Evolutionary conservation across 31 red algal genomes (phyloP).

Genomic region (Odonthalia washingtoniensis): DNA sequence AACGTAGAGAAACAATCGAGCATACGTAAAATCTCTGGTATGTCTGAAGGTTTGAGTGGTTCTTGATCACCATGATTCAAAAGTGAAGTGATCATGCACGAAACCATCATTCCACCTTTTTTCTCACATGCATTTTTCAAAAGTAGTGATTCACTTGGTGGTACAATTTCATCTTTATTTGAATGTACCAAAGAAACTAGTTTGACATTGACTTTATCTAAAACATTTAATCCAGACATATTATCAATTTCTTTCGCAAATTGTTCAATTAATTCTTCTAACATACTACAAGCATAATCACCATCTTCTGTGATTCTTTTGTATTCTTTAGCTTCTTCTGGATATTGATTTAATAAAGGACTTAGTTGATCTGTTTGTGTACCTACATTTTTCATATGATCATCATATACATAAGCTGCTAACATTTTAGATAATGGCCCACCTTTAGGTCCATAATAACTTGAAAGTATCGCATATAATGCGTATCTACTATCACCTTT

Average conservation of each 20-base stretch:
- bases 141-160: slow-evolving; percentile 36
- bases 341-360: slow-evolving; percentile 27
- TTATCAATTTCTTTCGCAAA: slow-evolving; percentile 27
- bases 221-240: slow-evolving; percentile 50
- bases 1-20: slow-evolving; percentile 55
- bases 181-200: slow-evolving; percentile 58
- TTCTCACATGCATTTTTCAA: slow-evolving; percentile 41
- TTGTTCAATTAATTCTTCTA: slow-evolving; percentile 27
- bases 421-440: slow-evolving; percentile 29
- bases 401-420: slow-evolving; percentile 63
- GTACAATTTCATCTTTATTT: slow-evolving; percentile 62
- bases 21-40: slow-evolving; percentile 45
- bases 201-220: slow-evolving; percentile 44
- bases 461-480: slow-evolving; percentile 50
- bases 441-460: slow-evolving; percentile 40
- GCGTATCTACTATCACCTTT: slow-evolving; percentile 60
- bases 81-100: slow-evolving; percentile 40
- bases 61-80: slow-evolving; percentile 69
- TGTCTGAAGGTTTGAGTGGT: slow-evolving; percentile 28
- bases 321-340: slow-evolving; percentile 54
- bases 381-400: slow-evolving; percentile 56
- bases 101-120: slow-evolving; percentile 23
- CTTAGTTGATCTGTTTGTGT: slow-evolving; percentile 37
- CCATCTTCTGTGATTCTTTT: slow-evolving; percentile 56
- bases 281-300: slow-evolving; percentile 32